Evolutionary conservation across 2,329 filamentous ascomycete genomes (phyloP).

Genomic region (Colletotrichum lupini): DNA sequence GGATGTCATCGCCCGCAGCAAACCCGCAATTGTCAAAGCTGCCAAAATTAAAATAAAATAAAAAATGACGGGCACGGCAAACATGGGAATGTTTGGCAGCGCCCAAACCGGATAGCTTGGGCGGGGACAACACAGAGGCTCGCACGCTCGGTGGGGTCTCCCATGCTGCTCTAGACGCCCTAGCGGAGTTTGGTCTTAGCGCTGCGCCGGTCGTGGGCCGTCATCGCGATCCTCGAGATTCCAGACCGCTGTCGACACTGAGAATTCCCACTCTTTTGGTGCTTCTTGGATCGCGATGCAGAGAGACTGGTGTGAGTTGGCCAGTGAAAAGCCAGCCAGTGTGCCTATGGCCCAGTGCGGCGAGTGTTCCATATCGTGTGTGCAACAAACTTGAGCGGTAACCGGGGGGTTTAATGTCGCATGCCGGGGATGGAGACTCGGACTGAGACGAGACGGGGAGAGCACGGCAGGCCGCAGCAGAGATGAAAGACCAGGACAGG

Average conservation of each 20-base stretch:
- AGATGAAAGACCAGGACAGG: not conserved
- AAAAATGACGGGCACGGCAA: constrained; percentile 1
- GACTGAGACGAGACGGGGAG: not conserved
- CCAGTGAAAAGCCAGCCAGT: not conserved
- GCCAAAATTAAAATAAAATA: not conserved
- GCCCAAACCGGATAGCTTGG: constrained; percentile 30
- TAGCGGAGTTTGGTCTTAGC: constrained; percentile 17
- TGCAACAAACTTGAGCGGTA: not conserved
- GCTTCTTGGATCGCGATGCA: constrained; percentile 17
- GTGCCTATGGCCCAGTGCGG: not conserved
- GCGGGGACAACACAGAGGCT: constrained; percentile 17
- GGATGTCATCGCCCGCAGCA: not conserved
- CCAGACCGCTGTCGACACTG: constrained; percentile 21
- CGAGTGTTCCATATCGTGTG: not conserved
- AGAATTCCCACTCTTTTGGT: not conserved
- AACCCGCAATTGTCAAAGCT: not conserved
- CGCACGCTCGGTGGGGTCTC: not conserved
- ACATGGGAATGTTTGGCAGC: constrained; percentile 13
- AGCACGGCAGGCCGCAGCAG: not conserved
- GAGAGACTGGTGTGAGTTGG: not conserved
- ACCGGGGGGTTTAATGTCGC: constrained; percentile 4
- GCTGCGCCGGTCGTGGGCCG: not conserved
- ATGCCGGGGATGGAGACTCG: constrained; percentile 10
- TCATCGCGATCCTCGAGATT: constrained; percentile 30
- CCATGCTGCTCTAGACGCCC: not conserved